Conservation (phyloP, 495 filamentous ascomycete genomes). For the Podospora pseudopauciseta region DNA sequence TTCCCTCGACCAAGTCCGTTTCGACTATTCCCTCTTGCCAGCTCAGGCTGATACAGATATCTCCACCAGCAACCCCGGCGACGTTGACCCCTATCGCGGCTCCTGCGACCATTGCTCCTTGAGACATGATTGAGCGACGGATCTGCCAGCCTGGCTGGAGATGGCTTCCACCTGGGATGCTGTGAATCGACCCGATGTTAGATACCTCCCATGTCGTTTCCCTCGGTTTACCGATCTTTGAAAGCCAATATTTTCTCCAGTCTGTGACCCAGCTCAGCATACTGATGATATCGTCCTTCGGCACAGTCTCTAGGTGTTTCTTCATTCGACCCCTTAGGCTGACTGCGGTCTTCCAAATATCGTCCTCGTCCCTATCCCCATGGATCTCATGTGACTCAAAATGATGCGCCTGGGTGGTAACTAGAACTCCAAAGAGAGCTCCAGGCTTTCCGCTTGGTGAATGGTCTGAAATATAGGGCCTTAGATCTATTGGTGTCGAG, state of each 20-base stretch:
- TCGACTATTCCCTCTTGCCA: slow-evolving; percentile 37
- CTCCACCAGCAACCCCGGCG: slow-evolving; percentile 26
- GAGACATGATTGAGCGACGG: slow-evolving; percentile 32
- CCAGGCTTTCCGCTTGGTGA: slow-evolving; percentile 5
- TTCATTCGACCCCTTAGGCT: slow-evolving; percentile 24
- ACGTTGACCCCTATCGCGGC: slow-evolving; percentile 32
- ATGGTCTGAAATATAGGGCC: slow-evolving; percentile 23
- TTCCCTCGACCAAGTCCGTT: slow-evolving; percentile 21
- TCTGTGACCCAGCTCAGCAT: slow-evolving; percentile 32
- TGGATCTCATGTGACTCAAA: slow-evolving; percentile 22
- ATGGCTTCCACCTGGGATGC: neutral
- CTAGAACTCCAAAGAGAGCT: slow-evolving; percentile 28
- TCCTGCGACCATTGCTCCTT: slow-evolving; percentile 32
- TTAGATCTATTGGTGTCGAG: slow-evolving; percentile 32
- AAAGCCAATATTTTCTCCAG: slow-evolving; percentile 29
- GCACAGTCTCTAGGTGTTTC: slow-evolving; percentile 16
- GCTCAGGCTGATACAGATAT: slow-evolving; percentile 27
- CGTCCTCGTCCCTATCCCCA: slow-evolving; percentile 16
- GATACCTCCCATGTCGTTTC: slow-evolving; percentile 30
- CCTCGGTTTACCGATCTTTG: slow-evolving; percentile 28
- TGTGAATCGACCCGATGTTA: slow-evolving; percentile 32
- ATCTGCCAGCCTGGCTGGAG: slow-evolving; percentile 26
- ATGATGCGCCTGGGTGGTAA: slow-evolving; percentile 26
- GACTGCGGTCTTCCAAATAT: slow-evolving; percentile 30
- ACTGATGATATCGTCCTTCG: slow-evolving; percentile 33